These are phyloP conservation scores for Dovyalis caffra DNA, from an alignment of 345 rosid species.

Conservation along the genomic window DNA sequence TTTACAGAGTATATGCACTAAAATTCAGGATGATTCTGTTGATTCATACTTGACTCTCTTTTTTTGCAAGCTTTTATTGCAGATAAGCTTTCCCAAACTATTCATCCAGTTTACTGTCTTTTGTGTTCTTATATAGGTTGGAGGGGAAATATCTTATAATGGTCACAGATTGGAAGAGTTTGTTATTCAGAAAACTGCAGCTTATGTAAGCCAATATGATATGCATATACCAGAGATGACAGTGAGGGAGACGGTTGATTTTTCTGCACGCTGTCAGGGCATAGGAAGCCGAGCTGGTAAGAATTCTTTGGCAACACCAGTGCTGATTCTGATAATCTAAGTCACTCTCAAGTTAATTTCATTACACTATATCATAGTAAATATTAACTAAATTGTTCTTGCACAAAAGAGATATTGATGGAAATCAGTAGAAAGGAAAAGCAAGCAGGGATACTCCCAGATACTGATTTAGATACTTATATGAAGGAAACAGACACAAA, in stretches of 20 bases:
- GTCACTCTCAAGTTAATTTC: background rate
- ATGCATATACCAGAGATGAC: conserved; percentile 40
- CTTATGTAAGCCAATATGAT: conserved; percentile 36
- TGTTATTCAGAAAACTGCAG: conserved; percentile 42
- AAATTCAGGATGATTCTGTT: too few species aligned
- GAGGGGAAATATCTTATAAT: conserved; percentile 38
- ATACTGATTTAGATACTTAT: conserved; percentile 37
- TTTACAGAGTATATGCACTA: background rate
- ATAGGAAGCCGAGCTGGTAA: conserved; percentile 35
- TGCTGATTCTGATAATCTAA: background rate
- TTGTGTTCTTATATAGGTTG: conserved; percentile 12
- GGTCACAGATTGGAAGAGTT: conserved; percentile 35
- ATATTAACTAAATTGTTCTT: background rate
- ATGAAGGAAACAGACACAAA: conserved; percentile 32
- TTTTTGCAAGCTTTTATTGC: background rate
- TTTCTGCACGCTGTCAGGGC: conserved; percentile 40
- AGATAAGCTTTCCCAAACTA: background rate
- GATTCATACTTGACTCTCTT: too few species aligned
- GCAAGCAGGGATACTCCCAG: conserved; percentile 33
- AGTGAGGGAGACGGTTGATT: conserved; percentile 37
- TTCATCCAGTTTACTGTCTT: background rate
- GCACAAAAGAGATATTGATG: conserved; percentile 17
- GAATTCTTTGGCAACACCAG: background rate
- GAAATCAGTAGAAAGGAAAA: conserved; percentile 34
- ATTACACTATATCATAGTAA: background rate